Evolutionary conservation across 177 flowering plant genomes (phyloP).

Genomic region (Vitis hybrid): DNA sequence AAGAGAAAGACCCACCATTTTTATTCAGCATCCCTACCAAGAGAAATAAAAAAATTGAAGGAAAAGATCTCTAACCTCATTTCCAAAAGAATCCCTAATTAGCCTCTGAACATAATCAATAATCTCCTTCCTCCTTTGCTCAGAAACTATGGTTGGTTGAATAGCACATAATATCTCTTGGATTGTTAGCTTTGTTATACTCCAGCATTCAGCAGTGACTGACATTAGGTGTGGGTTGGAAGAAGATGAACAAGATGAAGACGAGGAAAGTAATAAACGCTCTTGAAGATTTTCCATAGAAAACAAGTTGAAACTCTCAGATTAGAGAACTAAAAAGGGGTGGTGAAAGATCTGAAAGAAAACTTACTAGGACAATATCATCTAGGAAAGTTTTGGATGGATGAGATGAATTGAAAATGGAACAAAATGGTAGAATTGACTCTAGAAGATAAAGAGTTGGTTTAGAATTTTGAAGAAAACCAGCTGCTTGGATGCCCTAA

Average conservation of each 20-base stretch:
- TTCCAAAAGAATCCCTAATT: constrained; percentile 15
- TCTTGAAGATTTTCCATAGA: constrained; percentile 19
- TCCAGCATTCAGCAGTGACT: constrained; percentile 23
- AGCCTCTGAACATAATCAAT: constrained; percentile 21
- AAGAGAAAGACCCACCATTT: background rate
- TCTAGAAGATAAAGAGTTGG: background rate
- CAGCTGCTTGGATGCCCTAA: no score
- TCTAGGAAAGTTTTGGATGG: no score
- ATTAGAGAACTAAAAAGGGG: no score
- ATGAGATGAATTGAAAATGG: no score
- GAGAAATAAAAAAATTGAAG: background rate
- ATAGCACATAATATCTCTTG: constrained; percentile 23
- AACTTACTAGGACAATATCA: background rate
- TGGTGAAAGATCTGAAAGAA: background rate
- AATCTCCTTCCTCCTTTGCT: constrained; percentile 23
- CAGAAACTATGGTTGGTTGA: constrained; percentile 36
- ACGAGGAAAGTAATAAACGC: constrained; percentile 9
- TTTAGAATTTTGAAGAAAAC: no score
- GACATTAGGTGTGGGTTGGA: constrained; percentile 16
- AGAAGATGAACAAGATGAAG: constrained; percentile 1
- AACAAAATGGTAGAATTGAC: no score
- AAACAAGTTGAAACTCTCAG: background rate
- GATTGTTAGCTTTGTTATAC: constrained; percentile 22
- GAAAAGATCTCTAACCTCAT: constrained; percentile 25
- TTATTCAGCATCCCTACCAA: background rate